Evolutionary conservation across 2,329 filamentous ascomycete genomes (phyloP).

Genomic region (Claviceps maximensis): DNA sequence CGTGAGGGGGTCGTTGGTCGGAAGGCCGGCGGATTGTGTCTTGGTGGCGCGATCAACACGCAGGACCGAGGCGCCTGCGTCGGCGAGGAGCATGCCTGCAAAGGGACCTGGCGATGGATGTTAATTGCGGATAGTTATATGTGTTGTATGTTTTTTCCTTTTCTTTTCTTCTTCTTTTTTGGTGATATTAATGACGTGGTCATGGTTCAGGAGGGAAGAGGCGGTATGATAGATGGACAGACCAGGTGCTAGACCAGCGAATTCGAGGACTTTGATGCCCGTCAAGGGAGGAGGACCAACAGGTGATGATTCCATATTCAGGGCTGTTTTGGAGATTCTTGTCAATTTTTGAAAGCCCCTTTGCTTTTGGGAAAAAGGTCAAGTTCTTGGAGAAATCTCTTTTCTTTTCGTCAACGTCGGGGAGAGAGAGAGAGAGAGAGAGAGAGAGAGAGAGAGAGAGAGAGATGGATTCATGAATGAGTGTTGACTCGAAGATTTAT

Average conservation of each 20-base stretch:
- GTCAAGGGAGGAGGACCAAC: constrained; percentile 23
- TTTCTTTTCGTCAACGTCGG: no score
- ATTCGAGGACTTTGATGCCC: constrained; percentile 44
- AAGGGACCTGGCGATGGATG: constrained; percentile 60
- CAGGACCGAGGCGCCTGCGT: constrained; percentile 78
- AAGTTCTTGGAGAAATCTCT: no score
- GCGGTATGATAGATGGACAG: constrained; percentile 9
- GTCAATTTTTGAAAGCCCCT: no score
- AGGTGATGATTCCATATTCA: constrained; percentile 1
- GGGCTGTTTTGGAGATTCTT: background rate
- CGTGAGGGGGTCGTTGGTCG: constrained; percentile 60
- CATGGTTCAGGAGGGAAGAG: no score
- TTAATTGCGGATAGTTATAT: background rate
- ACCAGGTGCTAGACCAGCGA: constrained; percentile 52
- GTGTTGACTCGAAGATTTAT: no score
- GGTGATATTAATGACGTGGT: no score
- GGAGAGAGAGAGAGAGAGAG: no score
- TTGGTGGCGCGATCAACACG: constrained; percentile 58
- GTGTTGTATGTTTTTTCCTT: no score
- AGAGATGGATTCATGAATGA: background rate
- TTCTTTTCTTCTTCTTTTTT: no score
- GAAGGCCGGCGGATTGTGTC: constrained; percentile 9
- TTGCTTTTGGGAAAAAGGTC: no score
- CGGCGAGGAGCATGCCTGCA: constrained; percentile 75
- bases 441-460: no score